Percentiles rank a stretch among this genome's conserved stretches.
These are phyloP conservation scores for Barnettozyma populi DNA, from an alignment of 805 yeast genomes.

Conservation along the genomic window DNA sequence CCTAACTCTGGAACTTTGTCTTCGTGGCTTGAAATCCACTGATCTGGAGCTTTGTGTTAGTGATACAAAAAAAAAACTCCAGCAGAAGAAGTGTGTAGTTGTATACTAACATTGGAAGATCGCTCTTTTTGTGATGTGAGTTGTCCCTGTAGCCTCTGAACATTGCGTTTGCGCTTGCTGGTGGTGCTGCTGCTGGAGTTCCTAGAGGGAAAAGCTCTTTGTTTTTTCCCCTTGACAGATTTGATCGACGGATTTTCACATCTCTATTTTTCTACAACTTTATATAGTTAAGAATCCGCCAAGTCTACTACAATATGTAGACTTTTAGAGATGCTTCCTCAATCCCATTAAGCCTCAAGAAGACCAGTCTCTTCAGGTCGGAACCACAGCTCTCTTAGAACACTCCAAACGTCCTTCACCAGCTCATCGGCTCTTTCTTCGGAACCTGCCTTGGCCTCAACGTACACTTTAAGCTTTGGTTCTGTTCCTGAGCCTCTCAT, in stretches of 20 bases:
- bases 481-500: conserved; percentile 96
- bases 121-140: conserved; percentile 37
- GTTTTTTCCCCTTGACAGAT: no score
- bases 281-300: no score
- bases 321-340: background rate
- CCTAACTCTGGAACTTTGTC: background rate
- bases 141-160: conserved; percentile 22
- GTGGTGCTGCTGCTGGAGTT: background rate
- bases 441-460: conserved; percentile 60
- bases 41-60: conserved; percentile 22
- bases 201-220: no score
- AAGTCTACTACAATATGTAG: no score
- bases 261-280: background rate
- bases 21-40: conserved; percentile 26
- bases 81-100: background rate
- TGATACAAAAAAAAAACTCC: background rate
- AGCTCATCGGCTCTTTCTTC: conserved; percentile 43
- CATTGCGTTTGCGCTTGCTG: conserved; percentile 3
- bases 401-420: conserved; percentile 65
- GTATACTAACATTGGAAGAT: conserved; percentile 40
- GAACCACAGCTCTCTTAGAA: conserved; percentile 60
- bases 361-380: conserved; percentile 46
- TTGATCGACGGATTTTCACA: background rate
- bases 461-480: conserved; percentile 87
- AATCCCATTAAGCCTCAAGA: conserved; percentile 1